phyloP scores from a whole-genome alignment of 345 rosid species.

The Aethionema arabicum region DNA sequence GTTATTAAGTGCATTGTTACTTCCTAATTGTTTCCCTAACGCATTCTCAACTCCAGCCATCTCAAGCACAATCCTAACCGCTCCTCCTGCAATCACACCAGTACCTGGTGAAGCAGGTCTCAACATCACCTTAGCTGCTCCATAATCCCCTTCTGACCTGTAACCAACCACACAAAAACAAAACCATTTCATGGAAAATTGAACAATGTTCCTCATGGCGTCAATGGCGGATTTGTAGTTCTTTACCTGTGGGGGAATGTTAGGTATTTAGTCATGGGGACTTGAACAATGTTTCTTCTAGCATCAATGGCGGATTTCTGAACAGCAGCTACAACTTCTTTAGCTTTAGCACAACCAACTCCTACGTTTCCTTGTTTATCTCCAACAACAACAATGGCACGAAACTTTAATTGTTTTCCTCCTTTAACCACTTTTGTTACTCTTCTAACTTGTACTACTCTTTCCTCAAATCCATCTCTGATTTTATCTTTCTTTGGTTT shows the following conservation, averaged over 20 bases:
- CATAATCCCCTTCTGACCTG: constrained; percentile 80
- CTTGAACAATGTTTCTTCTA: constrained; percentile 67
- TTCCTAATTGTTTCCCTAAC: constrained; percentile 72
- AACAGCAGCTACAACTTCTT: constrained; percentile 72
- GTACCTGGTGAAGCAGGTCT: constrained; percentile 94
- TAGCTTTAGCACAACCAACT: constrained; percentile 88
- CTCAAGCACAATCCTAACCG: constrained; percentile 85
- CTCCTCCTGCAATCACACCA: constrained; percentile 92
- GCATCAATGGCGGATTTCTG: constrained; percentile 80
- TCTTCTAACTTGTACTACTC: constrained; percentile 78
- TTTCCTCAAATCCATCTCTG: constrained; percentile 81
- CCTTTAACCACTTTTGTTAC: constrained; percentile 95
- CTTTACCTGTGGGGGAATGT: constrained; percentile 86
- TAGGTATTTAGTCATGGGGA: constrained; percentile 82
- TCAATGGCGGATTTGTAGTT: neutral
- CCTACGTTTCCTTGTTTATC: constrained; percentile 82
- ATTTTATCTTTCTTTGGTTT: constrained; percentile 57
- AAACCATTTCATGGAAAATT: constrained; percentile 1
- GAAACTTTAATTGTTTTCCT: constrained; percentile 76
- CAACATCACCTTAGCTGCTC: constrained; percentile 94
- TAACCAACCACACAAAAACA: constrained; percentile 17
- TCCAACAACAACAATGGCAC: constrained; percentile 84
- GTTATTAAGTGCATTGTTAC: constrained; percentile 85
- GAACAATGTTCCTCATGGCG: neutral
- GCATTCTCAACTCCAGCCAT: constrained; percentile 94